These are phyloP conservation scores for Fomitopsis pinicola DNA, from an alignment of 1,284 basidiomycete genomes.

Conservation along the genomic window DNA sequence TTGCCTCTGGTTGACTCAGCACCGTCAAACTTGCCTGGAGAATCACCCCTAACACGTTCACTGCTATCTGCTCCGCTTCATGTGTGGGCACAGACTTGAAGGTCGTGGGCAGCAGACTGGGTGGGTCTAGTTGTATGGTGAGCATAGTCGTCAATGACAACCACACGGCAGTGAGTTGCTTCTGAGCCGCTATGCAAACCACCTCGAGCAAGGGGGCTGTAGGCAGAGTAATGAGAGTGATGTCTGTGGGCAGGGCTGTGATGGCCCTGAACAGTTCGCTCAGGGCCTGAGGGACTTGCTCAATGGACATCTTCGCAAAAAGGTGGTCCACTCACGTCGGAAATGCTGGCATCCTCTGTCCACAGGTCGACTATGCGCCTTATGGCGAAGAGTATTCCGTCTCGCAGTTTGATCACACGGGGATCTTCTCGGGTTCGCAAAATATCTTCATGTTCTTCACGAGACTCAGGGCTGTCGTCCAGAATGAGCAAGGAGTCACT, in stretches of 20 bases:
- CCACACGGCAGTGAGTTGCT: conserved; percentile 80
- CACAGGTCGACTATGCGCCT: conserved; percentile 61
- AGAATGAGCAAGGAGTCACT: conserved; percentile 65
- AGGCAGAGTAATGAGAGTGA: conserved; percentile 75
- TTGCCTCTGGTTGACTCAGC: conserved; percentile 56
- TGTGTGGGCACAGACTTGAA: conserved; percentile 36
- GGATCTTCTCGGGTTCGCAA: conserved; percentile 60
- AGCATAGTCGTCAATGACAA: conserved; percentile 76
- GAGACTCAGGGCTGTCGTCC: conserved; percentile 49
- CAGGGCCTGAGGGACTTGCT: conserved; percentile 45
- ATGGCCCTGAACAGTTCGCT: conserved; percentile 81
- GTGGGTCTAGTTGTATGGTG: conserved; percentile 75
- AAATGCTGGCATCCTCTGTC: conserved; percentile 74
- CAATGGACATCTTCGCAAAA: conserved; percentile 4
- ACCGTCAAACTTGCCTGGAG: conserved; percentile 56
- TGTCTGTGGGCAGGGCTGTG: conserved; percentile 67
- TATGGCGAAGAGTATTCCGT: conserved; percentile 57
- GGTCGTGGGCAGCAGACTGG: conserved; percentile 42
- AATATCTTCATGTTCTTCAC: conserved; percentile 50
- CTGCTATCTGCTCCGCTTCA: conserved; percentile 44
- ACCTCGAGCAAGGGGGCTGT: conserved; percentile 75
- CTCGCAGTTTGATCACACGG: conserved; percentile 58
- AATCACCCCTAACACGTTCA: conserved; percentile 52
- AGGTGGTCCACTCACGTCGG: conserved; percentile 52
- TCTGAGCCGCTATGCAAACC: conserved; percentile 71